Evolutionary conservation across 805 yeast genomes (phyloP).

Genomic region (Myxozyma neotropica): DNA sequence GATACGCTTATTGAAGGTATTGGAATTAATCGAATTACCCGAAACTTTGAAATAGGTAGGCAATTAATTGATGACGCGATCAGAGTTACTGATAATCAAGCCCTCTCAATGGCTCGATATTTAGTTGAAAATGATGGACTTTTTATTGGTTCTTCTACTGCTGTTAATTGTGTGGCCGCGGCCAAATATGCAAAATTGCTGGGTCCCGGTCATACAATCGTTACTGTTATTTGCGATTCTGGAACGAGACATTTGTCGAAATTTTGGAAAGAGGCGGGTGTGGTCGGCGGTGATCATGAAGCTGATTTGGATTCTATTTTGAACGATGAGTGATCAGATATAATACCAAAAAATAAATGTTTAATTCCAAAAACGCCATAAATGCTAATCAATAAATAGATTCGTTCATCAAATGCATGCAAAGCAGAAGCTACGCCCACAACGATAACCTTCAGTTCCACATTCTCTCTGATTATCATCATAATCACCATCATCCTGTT

Average conservation of each 20-base stretch:
- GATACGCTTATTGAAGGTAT: constrained; percentile 94
- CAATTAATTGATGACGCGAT: constrained; percentile 72
- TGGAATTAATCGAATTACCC: constrained; percentile 84
- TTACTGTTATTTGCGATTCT: constrained; percentile 88
- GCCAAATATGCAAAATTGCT: constrained; percentile 55
- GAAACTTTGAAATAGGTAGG: constrained; percentile 76
- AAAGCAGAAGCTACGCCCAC: constrained; percentile 31
- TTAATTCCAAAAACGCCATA: too few relatives aligned
- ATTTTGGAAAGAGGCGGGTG: constrained; percentile 66
- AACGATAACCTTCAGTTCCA: constrained; percentile 26
- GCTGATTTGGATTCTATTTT: constrained; percentile 8
- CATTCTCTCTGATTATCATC: constrained; percentile 4
- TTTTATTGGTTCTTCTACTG: constrained; percentile 91
- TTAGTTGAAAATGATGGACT: constrained; percentile 82
- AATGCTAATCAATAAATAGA: too few relatives aligned
- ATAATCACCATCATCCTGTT: too few relatives aligned
- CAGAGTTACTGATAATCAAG: constrained; percentile 77
- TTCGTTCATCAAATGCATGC: constrained; percentile 23
- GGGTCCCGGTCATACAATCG: constrained; percentile 67
- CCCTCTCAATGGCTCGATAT: constrained; percentile 84
- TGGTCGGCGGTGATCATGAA: not conserved
- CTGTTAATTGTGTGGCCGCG: constrained; percentile 91
- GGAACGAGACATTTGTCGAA: constrained; percentile 89
- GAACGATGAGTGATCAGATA: not conserved
- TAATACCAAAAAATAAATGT: too few relatives aligned